These are phyloP conservation scores for Cercospora nicotianae DNA, from an alignment of 2,329 filamentous ascomycete genomes.

Conservation along the genomic window DNA sequence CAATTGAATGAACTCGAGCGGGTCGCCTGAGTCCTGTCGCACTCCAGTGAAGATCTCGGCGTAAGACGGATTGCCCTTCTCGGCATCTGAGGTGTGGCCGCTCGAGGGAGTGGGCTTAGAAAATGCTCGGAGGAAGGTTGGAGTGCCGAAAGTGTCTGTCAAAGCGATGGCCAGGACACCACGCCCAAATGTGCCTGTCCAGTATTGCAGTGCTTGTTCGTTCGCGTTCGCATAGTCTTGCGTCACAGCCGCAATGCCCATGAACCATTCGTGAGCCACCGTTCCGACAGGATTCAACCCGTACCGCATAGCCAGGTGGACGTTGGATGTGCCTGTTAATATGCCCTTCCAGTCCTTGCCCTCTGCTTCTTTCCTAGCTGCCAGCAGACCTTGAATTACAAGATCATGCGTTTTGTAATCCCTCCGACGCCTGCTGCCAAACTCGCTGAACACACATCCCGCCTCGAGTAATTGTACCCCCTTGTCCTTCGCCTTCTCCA, in stretches of 20 bases:
- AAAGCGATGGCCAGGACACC: constrained; percentile 74
- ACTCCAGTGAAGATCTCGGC: constrained; percentile 81
- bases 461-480: constrained; percentile 73
- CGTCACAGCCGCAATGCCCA: constrained; percentile 92
- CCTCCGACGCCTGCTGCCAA: constrained; percentile 82
- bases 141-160: constrained; percentile 95
- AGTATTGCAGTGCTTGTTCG: constrained; percentile 79
- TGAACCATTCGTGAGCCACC: constrained; percentile 97
- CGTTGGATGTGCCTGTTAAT: constrained; percentile 89
- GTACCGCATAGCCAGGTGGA: constrained; percentile 94
- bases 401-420: constrained; percentile 95
- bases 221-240: constrained; percentile 82
- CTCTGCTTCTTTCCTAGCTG: constrained; percentile 70
- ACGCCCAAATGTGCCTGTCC: constrained; percentile 87
- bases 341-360: constrained; percentile 65
- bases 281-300: constrained; percentile 82
- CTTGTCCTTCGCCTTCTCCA: constrained; percentile 81
- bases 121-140: constrained; percentile 83
- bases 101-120: constrained; percentile 58
- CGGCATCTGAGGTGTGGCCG: constrained; percentile 26
- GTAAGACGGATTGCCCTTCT: constrained; percentile 56
- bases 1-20: constrained; percentile 72
- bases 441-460: constrained; percentile 89
- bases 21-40: constrained; percentile 88
- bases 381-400: constrained; percentile 81